Conservation (phyloP, 192 early-diverging fungal species). For the Backusella tarrabulga region DNA sequence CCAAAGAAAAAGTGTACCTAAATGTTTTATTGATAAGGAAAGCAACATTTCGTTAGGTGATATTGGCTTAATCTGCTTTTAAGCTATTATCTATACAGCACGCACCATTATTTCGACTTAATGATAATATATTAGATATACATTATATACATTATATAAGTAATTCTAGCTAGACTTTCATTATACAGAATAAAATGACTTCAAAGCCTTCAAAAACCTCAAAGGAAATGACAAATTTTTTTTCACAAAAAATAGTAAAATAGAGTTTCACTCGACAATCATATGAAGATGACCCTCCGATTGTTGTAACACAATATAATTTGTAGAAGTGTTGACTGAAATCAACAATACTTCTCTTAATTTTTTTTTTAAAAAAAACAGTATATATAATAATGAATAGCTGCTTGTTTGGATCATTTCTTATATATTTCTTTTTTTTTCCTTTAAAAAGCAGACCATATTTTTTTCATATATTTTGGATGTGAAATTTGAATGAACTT, state of each 20-base stretch:
- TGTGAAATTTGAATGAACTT: too few relatives aligned
- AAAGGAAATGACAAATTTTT: constrained; percentile 5
- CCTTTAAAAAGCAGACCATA: too few relatives aligned
- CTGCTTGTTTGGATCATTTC: too few relatives aligned
- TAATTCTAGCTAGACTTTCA: too few relatives aligned
- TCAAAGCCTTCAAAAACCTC: background rate
- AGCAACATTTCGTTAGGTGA: background rate
- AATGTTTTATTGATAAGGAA: background rate
- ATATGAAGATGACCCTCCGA: background rate
- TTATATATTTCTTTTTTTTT: too few relatives aligned
- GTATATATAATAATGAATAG: too few relatives aligned
- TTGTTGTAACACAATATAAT: background rate
- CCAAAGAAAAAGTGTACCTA: background rate
- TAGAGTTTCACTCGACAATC: background rate
- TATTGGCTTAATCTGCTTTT: background rate
- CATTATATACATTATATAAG: background rate
- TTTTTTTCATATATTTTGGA: too few relatives aligned
- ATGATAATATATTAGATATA: background rate
- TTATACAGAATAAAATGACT: too few relatives aligned
- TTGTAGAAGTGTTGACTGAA: background rate
- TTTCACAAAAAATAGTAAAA: background rate
- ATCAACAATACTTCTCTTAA: too few relatives aligned
- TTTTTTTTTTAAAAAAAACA: too few relatives aligned
- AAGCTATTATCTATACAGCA: too few relatives aligned
- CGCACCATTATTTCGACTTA: background rate